phyloP scores from a whole-genome alignment of 345 rosid species.

The Acer campestre region DNA sequence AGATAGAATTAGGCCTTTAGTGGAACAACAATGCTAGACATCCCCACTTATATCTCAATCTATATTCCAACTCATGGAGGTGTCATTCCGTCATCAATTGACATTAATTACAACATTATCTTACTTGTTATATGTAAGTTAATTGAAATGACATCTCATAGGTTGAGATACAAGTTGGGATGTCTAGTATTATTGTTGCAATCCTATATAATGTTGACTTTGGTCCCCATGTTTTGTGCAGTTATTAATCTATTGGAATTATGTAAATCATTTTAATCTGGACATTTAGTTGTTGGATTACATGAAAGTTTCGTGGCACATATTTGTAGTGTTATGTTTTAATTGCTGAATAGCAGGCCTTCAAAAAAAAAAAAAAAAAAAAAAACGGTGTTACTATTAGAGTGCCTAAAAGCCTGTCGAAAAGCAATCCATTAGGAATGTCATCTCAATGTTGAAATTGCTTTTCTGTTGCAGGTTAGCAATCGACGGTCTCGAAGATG shows the following conservation, averaged over 20 bases:
- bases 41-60: background rate
- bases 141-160: background rate
- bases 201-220: background rate
- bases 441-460: background rate
- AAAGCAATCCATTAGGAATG: background rate
- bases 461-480: conserved; percentile 57
- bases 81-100: background rate
- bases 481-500: conserved; percentile 84
- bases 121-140: background rate
- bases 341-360: no score
- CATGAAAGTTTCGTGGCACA: background rate
- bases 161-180: background rate
- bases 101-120: background rate
- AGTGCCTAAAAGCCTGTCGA: no score
- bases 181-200: background rate
- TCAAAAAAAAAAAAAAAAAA: no score
- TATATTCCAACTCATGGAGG: background rate
- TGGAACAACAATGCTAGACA: background rate
- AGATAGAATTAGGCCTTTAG: background rate
- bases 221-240: background rate
- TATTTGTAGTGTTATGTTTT: background rate
- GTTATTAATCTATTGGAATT: background rate
- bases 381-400: no score
- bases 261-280: background rate
- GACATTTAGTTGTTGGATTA: background rate